Evolutionary conservation across 1,284 basidiomycete genomes (phyloP), one percentile per base, ranked within the genome.

Genomic region (Trichosporon coremiiforme): DNA sequence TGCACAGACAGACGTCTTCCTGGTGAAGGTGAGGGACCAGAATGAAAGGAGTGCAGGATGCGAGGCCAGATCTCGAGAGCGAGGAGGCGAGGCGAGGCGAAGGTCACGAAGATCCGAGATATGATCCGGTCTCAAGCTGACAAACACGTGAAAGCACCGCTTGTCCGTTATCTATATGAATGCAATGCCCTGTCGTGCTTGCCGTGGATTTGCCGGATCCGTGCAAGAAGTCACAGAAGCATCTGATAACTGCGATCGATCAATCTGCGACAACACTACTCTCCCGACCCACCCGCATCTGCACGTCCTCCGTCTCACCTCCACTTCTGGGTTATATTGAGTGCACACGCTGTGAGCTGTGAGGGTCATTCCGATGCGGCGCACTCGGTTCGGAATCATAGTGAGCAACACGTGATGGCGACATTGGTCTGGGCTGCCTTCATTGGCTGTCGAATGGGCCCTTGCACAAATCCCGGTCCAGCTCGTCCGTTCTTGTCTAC

Each of bases 401-500:
- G 57, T n/a, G 29, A 33, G 57, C 29, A 33, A 33, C 57, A 35
- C 57, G 57, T 35, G 57, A 62, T 62, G 4, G 57, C 57, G 57
- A 62, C 57, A 62, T 62, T n/a, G 29, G 33, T 17, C 2, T n/a
- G 2, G 17, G 15, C 8, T 2, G 12, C 31, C 6, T 20, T 33
- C 57, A 62, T 62, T 62, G 57, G 57, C 57, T 6, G 17, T 13
- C 29, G 57, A 31, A 62, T 62, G 57, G 57, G 57, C 57, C 57
- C 6, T 12, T 33, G 57, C 57, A 29, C 57, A 62, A 33, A 62
- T 33, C 57, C 57, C 57, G 57, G 29, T 60, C 15, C 13, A 31
- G 29, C 17, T 17, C n/a, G 47, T 50, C 47, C n/a, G 47, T 17
- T n/a, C n/a, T 17, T 17, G 2, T 12, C 38, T 17, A 25, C 25